Evolutionary conservation across 2,329 filamentous ascomycete genomes (phyloP).

Genomic region (Didymella pomorum): DNA sequence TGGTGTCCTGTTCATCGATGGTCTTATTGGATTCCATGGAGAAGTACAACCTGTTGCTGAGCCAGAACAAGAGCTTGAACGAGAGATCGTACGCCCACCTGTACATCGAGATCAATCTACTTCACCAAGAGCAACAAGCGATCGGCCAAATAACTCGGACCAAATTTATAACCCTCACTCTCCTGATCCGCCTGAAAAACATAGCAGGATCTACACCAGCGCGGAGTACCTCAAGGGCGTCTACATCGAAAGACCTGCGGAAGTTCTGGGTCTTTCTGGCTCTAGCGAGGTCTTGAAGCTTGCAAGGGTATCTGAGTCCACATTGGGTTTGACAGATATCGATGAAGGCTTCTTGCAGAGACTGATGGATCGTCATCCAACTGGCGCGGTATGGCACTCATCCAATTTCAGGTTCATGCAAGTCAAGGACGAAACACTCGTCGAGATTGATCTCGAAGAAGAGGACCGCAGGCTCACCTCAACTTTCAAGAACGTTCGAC

Average conservation of each 20-base stretch:
- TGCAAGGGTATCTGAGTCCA: slow-evolving; percentile 5
- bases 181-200: not conserved
- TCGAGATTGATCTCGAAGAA: slow-evolving; percentile 14
- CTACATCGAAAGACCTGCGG: slow-evolving; percentile 9
- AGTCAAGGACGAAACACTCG: slow-evolving; percentile 17
- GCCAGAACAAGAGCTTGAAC: slow-evolving; percentile 24
- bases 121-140: not conserved
- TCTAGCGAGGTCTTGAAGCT: not conserved
- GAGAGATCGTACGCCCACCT: not conserved
- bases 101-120: not conserved
- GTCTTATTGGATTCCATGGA: slow-evolving; percentile 27
- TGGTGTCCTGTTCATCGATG: slow-evolving; percentile 28
- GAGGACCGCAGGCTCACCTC: slow-evolving; percentile 14
- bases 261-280: slow-evolving; percentile 15
- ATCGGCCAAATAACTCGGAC: not conserved
- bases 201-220: slow-evolving; percentile 18
- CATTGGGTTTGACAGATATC: slow-evolving; percentile 14
- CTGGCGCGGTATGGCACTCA: slow-evolving; percentile 25
- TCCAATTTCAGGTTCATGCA: slow-evolving; percentile 4
- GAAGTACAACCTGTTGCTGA: slow-evolving; percentile 21
- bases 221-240: slow-evolving; percentile 12
- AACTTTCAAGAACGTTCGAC: slow-evolving; percentile 19
- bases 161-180: not conserved
- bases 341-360: slow-evolving; percentile 27
- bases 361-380: slow-evolving; percentile 25